Conservation (phyloP, 2,329 filamentous ascomycete genomes). For the Bipolaris gigantea region DNA sequence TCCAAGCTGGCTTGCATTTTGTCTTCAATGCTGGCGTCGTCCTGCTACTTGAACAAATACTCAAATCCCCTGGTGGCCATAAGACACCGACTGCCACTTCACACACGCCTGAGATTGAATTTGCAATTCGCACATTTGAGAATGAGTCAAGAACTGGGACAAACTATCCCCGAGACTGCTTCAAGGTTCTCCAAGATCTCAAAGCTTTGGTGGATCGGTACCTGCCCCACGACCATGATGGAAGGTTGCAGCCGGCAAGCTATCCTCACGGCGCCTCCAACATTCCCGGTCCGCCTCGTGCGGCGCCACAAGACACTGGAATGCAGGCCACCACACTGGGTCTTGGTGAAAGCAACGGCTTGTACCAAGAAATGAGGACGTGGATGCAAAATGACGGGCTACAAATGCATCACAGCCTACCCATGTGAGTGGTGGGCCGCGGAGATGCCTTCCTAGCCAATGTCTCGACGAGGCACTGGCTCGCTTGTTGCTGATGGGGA, state of each 20-base stretch:
- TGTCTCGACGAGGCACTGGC: background rate
- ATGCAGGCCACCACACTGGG: background rate
- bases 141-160: conserved; percentile 28
- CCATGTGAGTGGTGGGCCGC: conserved; percentile 12
- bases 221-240: conserved; percentile 9
- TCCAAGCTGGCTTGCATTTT: conserved; percentile 32
- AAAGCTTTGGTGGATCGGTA: conserved; percentile 26
- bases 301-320: background rate
- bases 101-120: conserved; percentile 18
- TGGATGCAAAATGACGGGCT: conserved; percentile 24
- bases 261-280: background rate
- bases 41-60: conserved; percentile 28
- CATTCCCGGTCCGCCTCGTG: background rate
- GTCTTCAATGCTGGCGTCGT: conserved; percentile 34
- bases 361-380: conserved; percentile 20
- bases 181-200: conserved; percentile 27
- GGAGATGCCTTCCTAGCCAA: background rate
- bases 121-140: conserved; percentile 28
- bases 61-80: background rate
- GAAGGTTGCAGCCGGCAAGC: background rate
- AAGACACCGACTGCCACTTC: background rate
- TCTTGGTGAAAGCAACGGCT: background rate
- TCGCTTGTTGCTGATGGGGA: background rate
- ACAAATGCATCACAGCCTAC: conserved; percentile 17
- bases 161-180: conserved; percentile 30